Evolutionary conservation across 257 asterid genomes (phyloP), one percentile per base, ranked within the genome.

Genomic region (Primulina eburnea): DNA sequence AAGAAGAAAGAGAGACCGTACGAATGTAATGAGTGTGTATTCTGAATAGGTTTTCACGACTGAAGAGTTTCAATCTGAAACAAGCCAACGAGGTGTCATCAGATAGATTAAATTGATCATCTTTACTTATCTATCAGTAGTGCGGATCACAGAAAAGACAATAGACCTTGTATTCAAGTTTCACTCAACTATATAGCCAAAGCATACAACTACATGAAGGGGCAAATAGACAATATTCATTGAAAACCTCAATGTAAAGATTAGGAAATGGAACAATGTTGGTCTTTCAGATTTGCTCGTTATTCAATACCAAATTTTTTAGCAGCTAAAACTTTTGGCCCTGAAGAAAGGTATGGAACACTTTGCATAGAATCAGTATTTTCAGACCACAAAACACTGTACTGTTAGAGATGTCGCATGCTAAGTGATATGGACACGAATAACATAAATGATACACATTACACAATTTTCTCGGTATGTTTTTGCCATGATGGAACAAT

Each of bases 21-120:
- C 43, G 30, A 63, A 63, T 34, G 12, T 35, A 21, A 2, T 8
- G 30, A 70, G n/a, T 8, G 24, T 71, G 18, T 8, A 18, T 20
- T 14, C 1, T 40, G 28, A 5, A 12, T 6, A 59, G 21, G 65
- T 4, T 59, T 64, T 50, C 32, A 33, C 29, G 5, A 52, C 11
- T 20, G n/a, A 71, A 63, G 24, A 55, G 18, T 11, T 21, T 14
- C 18, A 28, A 55, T 33, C 29, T 63, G 65, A 72, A 65, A 63
- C 37, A 29, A 11, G 57, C 55, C 5, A 56, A 50, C 6, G 17
- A 55, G n/a, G 12, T 24, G 30, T 57, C 20, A 38, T 29, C 33
- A 52, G n/a, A 52, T 35, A 20, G 37, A 32, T 43, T 8, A n/a
- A 20, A 1, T 35, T 60, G 40, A 59, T 26, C 9, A 14, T 21